Evolutionary conservation across 2,329 filamentous ascomycete species (phyloP).

Genomic region (Chrysoporthe puriensis): DNA sequence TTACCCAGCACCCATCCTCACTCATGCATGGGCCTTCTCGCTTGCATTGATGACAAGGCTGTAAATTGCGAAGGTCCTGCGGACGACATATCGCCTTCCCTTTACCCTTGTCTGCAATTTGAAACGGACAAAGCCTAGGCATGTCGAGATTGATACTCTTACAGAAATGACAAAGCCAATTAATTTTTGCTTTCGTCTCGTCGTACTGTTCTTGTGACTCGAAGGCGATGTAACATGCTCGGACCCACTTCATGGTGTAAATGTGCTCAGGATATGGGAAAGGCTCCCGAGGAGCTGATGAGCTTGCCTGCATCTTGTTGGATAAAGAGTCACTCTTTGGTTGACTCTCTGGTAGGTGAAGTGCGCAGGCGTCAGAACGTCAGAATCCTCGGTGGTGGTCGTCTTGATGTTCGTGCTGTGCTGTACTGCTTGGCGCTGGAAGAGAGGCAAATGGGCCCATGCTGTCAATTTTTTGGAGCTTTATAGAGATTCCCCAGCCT

Average conservation of each 20-base stretch:
- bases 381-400: not conserved
- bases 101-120: not conserved
- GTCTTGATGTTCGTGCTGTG: not conserved
- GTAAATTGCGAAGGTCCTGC: not conserved
- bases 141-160: not conserved
- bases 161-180: not conserved
- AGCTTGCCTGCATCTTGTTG: not conserved
- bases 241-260: slow-evolving; percentile 2
- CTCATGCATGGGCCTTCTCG: not conserved
- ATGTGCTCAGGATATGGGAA: not conserved
- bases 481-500: not conserved
- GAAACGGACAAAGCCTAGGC: not conserved
- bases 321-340: not conserved
- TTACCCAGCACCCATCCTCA: not conserved
- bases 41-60: not conserved
- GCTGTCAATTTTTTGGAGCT: not conserved
- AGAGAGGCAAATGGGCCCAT: not conserved
- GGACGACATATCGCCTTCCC: not conserved
- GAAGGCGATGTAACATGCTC: not conserved
- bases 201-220: not conserved
- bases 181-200: not conserved
- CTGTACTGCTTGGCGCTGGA: not conserved
- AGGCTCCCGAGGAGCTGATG: not conserved
- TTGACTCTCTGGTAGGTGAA: not conserved
- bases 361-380: not conserved